Base-by-base conservation (phyloP, 2,329 filamentous ascomycete species). In the Mycosphaerella sp. region DNA sequence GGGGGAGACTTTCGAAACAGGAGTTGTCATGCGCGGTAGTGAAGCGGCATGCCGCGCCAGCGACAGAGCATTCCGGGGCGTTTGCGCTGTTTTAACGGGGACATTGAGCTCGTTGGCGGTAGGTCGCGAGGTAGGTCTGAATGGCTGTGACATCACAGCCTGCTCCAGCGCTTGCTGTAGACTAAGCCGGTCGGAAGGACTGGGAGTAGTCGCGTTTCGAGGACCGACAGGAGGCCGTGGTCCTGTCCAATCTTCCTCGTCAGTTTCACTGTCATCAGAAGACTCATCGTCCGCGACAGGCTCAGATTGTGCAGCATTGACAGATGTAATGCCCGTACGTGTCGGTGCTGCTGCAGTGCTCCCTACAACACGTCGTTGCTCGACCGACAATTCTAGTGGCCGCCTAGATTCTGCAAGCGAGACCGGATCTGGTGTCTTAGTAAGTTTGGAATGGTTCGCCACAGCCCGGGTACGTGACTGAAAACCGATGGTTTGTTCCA, bases 51-150 rank as follows among this genome's bases (percentile, higher is more conserved):
- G 2, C 56, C 56, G 6, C 26, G 41, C 29, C 49, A 44, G 51
- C 55, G 56, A n/a, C 51, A 51, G 38, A 53, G 55, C 26, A 23
- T 42, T 12, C 57, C 59, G 10, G 52, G 26, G 5, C 26, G 6
- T 29, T 29, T 29, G 26, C 26, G 26, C 6, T 29, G 26, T 29
- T 7, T 29, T 3, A 4, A 29, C 14, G 9, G 31, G 12, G 42
- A 31, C 14, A 29, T 6, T 29, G 5, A 7, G 26, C 26, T 29
- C 26, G 26, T 31, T 17, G 40, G 29, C 14, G 8, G 32, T 23
- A 23, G 21, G 26, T 38, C 31, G 17, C 12, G 44, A 14, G 26
- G 9, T 26, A 32, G 43, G 21, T 10, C 11, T n/a, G 14, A 40
- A 4, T 26, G 40, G 3, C 21, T 12, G 26, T 31, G 48, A 8